Conservation (phyloP, 1,284 basidiomycete species). For the Microstroma glucosiphilum region DNA sequence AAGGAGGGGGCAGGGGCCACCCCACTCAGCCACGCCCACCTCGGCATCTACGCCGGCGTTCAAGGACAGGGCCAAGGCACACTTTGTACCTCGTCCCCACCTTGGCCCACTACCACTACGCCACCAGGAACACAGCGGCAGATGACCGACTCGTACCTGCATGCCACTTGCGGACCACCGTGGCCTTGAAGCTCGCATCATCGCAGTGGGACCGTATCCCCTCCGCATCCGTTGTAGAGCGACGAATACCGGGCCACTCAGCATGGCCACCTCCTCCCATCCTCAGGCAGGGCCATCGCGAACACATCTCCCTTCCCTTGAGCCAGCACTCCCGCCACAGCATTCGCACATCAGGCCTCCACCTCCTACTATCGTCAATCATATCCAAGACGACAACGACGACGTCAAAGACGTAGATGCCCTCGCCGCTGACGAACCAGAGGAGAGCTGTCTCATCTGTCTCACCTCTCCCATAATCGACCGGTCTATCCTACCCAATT, state of each 20-base stretch:
- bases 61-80: too few species aligned
- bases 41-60: too few species aligned
- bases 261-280: not conserved
- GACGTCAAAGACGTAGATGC: not conserved
- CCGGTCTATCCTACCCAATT: conserved; percentile 39
- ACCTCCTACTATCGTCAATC: not conserved
- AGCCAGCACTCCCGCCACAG: not conserved
- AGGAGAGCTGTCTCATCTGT: conserved; percentile 46
- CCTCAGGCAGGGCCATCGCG: not conserved
- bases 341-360: not conserved
- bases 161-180: too few species aligned
- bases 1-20: too few species aligned
- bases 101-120: too few species aligned
- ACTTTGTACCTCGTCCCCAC: too few species aligned
- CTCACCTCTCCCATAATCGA: conserved; percentile 33
- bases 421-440: conserved; percentile 17
- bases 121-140: too few species aligned
- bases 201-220: too few species aligned
- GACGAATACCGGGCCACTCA: not conserved
- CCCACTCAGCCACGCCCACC: too few species aligned
- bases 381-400: not conserved
- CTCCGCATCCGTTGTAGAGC: too few species aligned
- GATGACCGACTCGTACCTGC: too few species aligned
- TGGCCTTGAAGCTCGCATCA: too few species aligned
- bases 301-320: not conserved